Base-by-base conservation (phyloP, 225 moss, liverwort and hornwort genomes). In the Sphagnum tenellum region DNA sequence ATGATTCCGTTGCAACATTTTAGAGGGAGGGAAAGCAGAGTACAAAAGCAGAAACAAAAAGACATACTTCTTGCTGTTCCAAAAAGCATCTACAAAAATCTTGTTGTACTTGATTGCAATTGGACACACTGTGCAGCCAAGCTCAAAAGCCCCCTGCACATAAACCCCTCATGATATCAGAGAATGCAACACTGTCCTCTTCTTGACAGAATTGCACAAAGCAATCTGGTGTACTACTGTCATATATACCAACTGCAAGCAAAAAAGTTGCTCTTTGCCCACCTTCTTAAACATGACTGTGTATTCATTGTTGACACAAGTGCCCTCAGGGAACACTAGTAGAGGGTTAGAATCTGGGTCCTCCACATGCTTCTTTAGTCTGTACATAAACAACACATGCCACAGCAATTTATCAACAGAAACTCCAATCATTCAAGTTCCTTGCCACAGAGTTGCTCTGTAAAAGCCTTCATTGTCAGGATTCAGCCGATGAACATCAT, bases 221-320 rank as follows among this genome's bases (percentile, higher is more conserved):
- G 29, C 29, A 29, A 29, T 29, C 29, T 29, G 29, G 0, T 29
- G 29, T 29, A 29, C 29, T 29, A 29, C 29, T 29, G 29, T 29
- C 29, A 29, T 29, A 29, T 29, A 29, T 29, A 29, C 29, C 29
- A 29, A 29, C 29, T 29, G 29, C 29, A 29, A 29, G 29, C 29
- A 29, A 29, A 29, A 29, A 29, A 29, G 29, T 29, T 29, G 29
- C 29, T 29, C 29, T 29, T 29, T 1, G 47, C 50, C n/a, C 67
- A 95, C 94, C 95, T 96, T 96, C 73, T 96, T 96, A 71, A 96
- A 96, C 95, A 96, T 92, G 55, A 96, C 95, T 44, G 86, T 82
- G 58, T 89, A 96, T 64, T 96, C 92, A 71, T 96, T 96, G 81
- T 96, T 96, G 60, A 96, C 95, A 68, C 95, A 96, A 44, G 95